Evolutionary conservation across 192 early-diverging fungal species (phyloP), one percentile per base, ranked within the genome.

Genomic region (Helicostylum pulchrum): DNA sequence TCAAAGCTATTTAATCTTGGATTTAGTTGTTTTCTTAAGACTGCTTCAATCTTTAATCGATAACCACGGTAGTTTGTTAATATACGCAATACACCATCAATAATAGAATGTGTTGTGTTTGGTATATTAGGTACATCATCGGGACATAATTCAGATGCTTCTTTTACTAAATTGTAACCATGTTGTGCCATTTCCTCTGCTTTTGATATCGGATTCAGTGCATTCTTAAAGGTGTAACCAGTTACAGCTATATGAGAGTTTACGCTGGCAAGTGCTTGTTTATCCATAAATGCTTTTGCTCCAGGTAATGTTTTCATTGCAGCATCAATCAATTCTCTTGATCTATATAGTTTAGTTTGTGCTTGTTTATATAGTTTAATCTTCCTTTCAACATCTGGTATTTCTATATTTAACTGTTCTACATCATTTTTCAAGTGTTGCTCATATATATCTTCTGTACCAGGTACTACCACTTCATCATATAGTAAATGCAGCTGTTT

Each of bases 301-400:
- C 70, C 70, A 21, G 70, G 70, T 17, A 72, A 42, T 7, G 64
- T 42, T 44, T 56, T 72, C 70, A 72, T 72, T 17, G 70, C 70
- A 8, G 17, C 62, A 56, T 72, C 70, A 51, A 72, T 72, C 6
- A 39, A 32, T 30, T 72, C 64, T 12, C 70, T 61, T 54, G 70
- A 49, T 43, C 66, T 39, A 31, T 72, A 72, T n/a, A 72, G 23
- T 31, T 62, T 62, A 10, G 26, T 12, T 34, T 72, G 70, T 20
- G 70, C 68, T 59, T 51, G 17, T 10, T 44, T 23, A 31, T 57
- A 51, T 7, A 23, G 21, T 30, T 58, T 52, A 14, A 70, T 63
- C 8, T 64, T 47, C 12, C 17, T 1, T 52, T 64, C 54, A 43
- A 66, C 66, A 58, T 72, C 51, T 56, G 70, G 70, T 23, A 72